These are phyloP conservation scores for Sextonia rubra DNA, from an alignment of 164 flowering plant genomes.

Conservation along the genomic window DNA sequence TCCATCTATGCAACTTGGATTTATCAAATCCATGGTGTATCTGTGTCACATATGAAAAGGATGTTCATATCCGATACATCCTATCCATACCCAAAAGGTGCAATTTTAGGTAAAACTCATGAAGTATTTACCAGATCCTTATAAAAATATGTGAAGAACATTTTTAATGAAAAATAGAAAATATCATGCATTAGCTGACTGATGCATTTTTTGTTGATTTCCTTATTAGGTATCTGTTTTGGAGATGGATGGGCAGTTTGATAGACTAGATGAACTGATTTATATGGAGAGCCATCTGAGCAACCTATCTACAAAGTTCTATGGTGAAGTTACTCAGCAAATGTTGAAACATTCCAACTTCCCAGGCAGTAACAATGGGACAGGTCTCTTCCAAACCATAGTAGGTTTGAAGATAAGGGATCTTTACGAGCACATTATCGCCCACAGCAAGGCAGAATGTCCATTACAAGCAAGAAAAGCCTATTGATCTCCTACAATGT, in stretches of 20 bases:
- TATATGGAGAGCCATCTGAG: conserved; percentile 93
- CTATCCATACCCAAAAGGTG: too few relatives aligned
- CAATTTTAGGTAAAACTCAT: too few relatives aligned
- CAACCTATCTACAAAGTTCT: conserved; percentile 90
- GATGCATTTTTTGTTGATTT: not conserved
- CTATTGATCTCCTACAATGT: not conserved
- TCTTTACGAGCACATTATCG: conserved; percentile 73
- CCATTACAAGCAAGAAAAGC: conserved; percentile 19
- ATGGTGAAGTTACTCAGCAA: conserved; percentile 94
- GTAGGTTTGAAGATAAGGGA: conserved; percentile 87
- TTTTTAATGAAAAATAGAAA: too few relatives aligned
- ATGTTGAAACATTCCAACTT: conserved; percentile 90
- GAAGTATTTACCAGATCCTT: too few relatives aligned
- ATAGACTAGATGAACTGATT: conserved; percentile 90
- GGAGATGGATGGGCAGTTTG: conserved; percentile 99
- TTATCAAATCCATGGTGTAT: too few relatives aligned
- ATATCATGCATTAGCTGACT: not conserved
- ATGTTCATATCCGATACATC: too few relatives aligned
- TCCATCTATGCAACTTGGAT: too few relatives aligned
- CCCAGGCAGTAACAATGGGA: conserved; percentile 96
- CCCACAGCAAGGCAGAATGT: conserved; percentile 35
- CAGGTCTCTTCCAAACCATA: conserved; percentile 93
- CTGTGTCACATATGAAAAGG: too few relatives aligned
- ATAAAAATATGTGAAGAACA: too few relatives aligned
- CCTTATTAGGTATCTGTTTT: conserved; percentile 70